phyloP scores from a whole-genome alignment of 2,329 filamentous ascomycete genomes.

The Aureobasidium namibiae region DNA sequence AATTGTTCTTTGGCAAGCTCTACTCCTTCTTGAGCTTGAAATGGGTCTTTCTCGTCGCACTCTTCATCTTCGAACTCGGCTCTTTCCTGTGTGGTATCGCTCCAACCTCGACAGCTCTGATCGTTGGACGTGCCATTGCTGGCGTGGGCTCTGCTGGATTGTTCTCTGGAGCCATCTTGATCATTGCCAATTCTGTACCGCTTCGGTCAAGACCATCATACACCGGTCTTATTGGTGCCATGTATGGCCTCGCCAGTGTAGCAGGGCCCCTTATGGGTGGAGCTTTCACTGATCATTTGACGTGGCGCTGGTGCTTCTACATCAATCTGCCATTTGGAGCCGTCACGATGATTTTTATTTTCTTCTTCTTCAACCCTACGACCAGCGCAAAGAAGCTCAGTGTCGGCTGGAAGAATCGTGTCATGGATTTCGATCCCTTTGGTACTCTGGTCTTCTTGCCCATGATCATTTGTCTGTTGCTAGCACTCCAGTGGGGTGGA shows the following conservation, averaged over 20 bases:
- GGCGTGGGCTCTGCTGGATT: slow-evolving; percentile 45
- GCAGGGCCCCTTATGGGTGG: slow-evolving; percentile 39
- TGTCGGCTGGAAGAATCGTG: slow-evolving; percentile 28
- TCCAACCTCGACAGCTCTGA: slow-evolving; percentile 42
- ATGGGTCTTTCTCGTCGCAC: slow-evolving; percentile 14
- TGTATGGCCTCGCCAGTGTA: slow-evolving; percentile 40
- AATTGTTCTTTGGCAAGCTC: slow-evolving; percentile 13
- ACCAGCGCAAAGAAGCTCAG: slow-evolving; percentile 27
- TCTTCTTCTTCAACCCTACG: slow-evolving; percentile 28
- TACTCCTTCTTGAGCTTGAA: slow-evolving; percentile 16
- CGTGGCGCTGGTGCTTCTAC: slow-evolving; percentile 44
- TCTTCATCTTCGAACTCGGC: slow-evolving; percentile 16
- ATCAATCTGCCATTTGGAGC: slow-evolving; percentile 47
- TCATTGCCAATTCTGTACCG: slow-evolving; percentile 39
- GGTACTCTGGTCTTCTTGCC: slow-evolving; percentile 41
- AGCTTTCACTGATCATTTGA: slow-evolving; percentile 32
- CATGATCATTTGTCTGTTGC: slow-evolving; percentile 39
- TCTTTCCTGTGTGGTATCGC: slow-evolving; percentile 37
- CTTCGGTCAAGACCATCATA: slow-evolving; percentile 40
- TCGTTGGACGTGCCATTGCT: slow-evolving; percentile 44
- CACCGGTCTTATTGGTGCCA: slow-evolving; percentile 42
- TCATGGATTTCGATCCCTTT: slow-evolving; percentile 39
- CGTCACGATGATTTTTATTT: slow-evolving; percentile 30
- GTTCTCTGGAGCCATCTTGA: slow-evolving; percentile 42
- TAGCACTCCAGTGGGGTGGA: slow-evolving; percentile 45